Percentiles rank a stretch among this genome's conserved stretches.
These are phyloP conservation scores for Tulasnella sp. DNA, from an alignment of 768 basidiomycete genomes.

Conservation along the genomic window DNA sequence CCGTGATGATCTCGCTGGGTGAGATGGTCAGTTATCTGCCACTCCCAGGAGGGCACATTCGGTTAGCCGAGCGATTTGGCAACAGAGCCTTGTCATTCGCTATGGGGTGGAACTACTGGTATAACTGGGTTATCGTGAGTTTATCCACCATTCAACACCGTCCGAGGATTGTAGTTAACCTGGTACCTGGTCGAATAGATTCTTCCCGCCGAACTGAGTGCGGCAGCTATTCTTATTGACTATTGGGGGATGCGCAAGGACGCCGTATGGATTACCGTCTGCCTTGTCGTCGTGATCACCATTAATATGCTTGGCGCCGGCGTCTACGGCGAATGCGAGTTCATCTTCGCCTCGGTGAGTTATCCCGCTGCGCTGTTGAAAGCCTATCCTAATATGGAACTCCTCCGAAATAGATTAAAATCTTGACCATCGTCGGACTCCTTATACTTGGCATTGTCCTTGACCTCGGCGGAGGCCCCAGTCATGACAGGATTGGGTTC, in stretches of 20 bases:
- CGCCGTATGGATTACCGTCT: slow-evolving; percentile 77
- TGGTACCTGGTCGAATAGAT: slow-evolving; percentile 33
- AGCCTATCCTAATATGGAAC: background rate
- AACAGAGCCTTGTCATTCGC: slow-evolving; percentile 64
- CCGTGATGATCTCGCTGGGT: slow-evolving; percentile 47
- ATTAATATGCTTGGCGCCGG: slow-evolving; percentile 65
- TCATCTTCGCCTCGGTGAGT: slow-evolving; percentile 88
- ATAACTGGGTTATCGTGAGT: slow-evolving; percentile 37
- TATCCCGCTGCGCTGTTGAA: slow-evolving; percentile 38
- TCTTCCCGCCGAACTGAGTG: slow-evolving; percentile 28
- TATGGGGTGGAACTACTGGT: slow-evolving; percentile 36
- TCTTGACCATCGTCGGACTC: slow-evolving; percentile 59
- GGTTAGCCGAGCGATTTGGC: slow-evolving; percentile 75
- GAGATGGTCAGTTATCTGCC: slow-evolving; percentile 78
- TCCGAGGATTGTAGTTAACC: background rate
- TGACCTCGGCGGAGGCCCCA: slow-evolving; percentile 84
- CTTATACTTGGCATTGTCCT: slow-evolving; percentile 63
- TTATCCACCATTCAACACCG: background rate
- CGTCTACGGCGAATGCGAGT: slow-evolving; percentile 56
- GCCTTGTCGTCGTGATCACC: slow-evolving; percentile 64
- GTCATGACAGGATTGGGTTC: slow-evolving; percentile 73
- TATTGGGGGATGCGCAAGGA: slow-evolving; percentile 58
- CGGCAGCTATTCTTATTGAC: slow-evolving; percentile 60
- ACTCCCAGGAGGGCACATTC: slow-evolving; percentile 54
- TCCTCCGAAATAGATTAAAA: slow-evolving; percentile 17